phyloP scores from a whole-genome alignment of 192 early-diverging fungal genomes.

The Coemansia sp. region DNA sequence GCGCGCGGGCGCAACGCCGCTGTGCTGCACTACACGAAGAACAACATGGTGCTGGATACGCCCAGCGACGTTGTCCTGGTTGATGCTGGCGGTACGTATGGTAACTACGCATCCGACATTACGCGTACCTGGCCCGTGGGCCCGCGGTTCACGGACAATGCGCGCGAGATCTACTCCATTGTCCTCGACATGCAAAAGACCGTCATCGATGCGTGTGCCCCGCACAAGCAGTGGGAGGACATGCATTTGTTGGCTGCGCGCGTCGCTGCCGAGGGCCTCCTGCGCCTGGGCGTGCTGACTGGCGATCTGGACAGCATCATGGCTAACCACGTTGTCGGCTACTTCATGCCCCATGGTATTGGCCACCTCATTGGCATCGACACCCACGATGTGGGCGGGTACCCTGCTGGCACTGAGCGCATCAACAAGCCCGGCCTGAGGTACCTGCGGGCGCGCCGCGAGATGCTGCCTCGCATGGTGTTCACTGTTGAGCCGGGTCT shows the following conservation, averaged over 20 bases:
- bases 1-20: conserved; percentile 76
- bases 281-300: conserved; percentile 67
- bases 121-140: conserved; percentile 86
- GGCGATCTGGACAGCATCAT: conserved; percentile 63
- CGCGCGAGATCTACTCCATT: conserved; percentile 74
- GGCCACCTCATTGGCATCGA: conserved; percentile 89
- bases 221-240: conserved; percentile 82
- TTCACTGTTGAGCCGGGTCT: conserved; percentile 93
- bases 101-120: conserved; percentile 87
- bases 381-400: conserved; percentile 84
- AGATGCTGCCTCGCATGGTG: conserved; percentile 76
- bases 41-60: conserved; percentile 59
- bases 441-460: conserved; percentile 74
- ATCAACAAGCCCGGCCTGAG: conserved; percentile 70
- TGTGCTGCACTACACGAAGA: conserved; percentile 81
- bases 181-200: conserved; percentile 82
- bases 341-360: conserved; percentile 91
- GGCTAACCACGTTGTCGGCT: conserved; percentile 67
- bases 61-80: conserved; percentile 68
- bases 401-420: conserved; percentile 68
- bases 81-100: conserved; percentile 81
- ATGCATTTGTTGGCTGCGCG: conserved; percentile 75
- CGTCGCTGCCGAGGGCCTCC: conserved; percentile 61
- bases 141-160: conserved; percentile 68
- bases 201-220: conserved; percentile 63